A percentile compares a stretch with the other conserved stretches of the same genome.
These are phyloP conservation scores for Fusarium chlamydosporum DNA, from an alignment of 2,329 filamentous ascomycete species.

Conservation along the genomic window DNA sequence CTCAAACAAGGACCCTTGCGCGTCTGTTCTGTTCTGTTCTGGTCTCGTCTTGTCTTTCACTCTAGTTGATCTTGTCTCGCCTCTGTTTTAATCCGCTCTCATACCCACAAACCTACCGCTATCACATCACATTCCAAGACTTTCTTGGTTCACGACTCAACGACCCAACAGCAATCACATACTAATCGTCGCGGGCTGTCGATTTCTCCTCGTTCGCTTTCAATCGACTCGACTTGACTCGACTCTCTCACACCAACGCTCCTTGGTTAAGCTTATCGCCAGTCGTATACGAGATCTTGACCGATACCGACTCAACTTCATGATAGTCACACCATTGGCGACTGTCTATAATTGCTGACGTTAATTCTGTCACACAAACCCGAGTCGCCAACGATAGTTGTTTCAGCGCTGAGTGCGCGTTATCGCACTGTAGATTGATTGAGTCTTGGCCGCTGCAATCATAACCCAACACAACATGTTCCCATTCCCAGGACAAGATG, in stretches of 20 bases:
- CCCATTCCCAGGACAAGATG: constrained; percentile 54
- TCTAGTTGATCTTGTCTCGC: constrained; percentile 40
- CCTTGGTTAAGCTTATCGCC: constrained; percentile 33
- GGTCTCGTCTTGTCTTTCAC: constrained; percentile 19
- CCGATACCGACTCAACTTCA: constrained; percentile 19
- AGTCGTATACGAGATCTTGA: constrained; percentile 19
- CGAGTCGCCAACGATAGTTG: constrained; percentile 24
- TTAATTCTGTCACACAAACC: constrained; percentile 11
- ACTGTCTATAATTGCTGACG: constrained; percentile 35
- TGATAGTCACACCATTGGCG: constrained; percentile 35
- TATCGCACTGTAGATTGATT: constrained; percentile 36
- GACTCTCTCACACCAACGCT: constrained; percentile 32
- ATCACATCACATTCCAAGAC: constrained; percentile 26
- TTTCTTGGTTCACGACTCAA: constrained; percentile 39
- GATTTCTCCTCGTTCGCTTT: constrained; percentile 44
- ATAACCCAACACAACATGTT: constrained; percentile 52
- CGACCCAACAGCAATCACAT: constrained; percentile 25
- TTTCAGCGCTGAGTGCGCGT: constrained; percentile 48
- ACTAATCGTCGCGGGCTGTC: constrained; percentile 51
- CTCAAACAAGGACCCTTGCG: constrained; percentile 36
- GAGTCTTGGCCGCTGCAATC: constrained; percentile 32
- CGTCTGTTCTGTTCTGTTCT: constrained; percentile 20
- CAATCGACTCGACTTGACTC: constrained; percentile 26
- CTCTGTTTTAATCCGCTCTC: constrained; percentile 36
- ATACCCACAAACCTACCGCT: constrained; percentile 27